phyloP scores from a whole-genome alignment of 2,329 filamentous ascomycete species.

The Epichloe amarillans region DNA sequence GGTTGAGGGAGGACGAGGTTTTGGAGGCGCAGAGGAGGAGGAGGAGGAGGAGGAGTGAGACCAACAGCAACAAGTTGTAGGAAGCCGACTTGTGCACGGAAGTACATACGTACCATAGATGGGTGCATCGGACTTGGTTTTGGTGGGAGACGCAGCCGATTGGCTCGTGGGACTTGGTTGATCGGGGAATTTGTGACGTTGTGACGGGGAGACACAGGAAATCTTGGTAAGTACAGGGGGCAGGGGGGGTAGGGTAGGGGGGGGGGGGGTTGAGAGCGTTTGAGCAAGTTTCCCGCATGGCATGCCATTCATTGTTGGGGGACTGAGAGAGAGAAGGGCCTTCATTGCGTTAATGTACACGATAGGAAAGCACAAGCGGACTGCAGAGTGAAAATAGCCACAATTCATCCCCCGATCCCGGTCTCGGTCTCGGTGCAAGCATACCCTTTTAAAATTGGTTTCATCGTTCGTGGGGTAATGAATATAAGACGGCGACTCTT shows the following conservation, averaged over 20 bases:
- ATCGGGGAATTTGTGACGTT: background rate
- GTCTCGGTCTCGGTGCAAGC: too few species aligned
- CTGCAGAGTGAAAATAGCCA: too few species aligned
- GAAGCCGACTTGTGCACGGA: background rate
- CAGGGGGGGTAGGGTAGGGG: too few species aligned
- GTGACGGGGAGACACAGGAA: too few species aligned
- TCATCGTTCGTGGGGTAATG: too few species aligned
- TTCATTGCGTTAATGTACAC: background rate
- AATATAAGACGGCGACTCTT: too few species aligned
- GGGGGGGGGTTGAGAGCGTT: conserved; percentile 19
- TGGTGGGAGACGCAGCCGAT: background rate
- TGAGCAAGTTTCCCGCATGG: conserved; percentile 25
- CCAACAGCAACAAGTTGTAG: background rate
- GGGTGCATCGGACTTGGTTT: background rate
- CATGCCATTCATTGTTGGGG: background rate
- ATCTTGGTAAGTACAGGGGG: background rate
- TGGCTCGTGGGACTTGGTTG: background rate
- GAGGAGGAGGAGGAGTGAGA: conserved; percentile 17
- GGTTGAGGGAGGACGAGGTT: conserved; percentile 33
- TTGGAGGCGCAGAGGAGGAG: conserved; percentile 29
- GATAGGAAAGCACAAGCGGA: too few species aligned
- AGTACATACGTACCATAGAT: background rate
- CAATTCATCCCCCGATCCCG: too few species aligned
- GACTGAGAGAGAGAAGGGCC: background rate
- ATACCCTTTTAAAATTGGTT: too few species aligned